A percentile compares a stretch with the other conserved stretches of the same genome.
phyloP scores from a whole-genome alignment of 139 green algal species.

The Picochlorum sp. region DNA sequence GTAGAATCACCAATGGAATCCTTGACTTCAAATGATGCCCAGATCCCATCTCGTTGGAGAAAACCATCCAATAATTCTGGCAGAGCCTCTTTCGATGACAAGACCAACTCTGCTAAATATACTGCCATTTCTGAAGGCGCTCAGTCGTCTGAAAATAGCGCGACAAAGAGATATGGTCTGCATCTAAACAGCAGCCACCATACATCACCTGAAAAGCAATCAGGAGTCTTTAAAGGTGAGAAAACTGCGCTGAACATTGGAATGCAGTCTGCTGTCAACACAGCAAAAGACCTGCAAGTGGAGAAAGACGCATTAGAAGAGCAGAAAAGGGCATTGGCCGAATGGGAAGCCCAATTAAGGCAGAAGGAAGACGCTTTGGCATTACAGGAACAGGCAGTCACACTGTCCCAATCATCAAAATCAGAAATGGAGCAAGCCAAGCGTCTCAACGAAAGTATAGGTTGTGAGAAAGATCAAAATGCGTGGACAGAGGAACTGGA shows the following conservation, averaged over 20 bases:
- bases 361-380: conserved; percentile 6
- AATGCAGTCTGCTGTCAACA: neutral
- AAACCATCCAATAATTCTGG: no score
- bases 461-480: neutral
- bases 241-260: neutral
- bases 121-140: neutral
- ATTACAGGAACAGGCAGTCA: neutral
- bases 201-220: neutral
- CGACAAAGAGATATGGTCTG: neutral
- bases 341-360: conserved; percentile 16
- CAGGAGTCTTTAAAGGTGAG: neutral
- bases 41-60: neutral
- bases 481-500: conserved; percentile 26
- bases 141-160: neutral
- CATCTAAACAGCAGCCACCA: neutral
- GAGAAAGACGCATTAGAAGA: conserved; percentile 19
- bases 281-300: conserved; percentile 1
- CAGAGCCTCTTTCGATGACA: no score
- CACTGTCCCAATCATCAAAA: neutral
- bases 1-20: no score
- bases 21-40: neutral
- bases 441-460: neutral
- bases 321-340: conserved; percentile 13
- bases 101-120: no score
- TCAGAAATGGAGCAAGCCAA: neutral